Percentiles rank a stretch among this genome's conserved stretches.
Conservation (phyloP, 2,329 filamentous ascomycete genomes). For the Nannizzia gypsea region DNA sequence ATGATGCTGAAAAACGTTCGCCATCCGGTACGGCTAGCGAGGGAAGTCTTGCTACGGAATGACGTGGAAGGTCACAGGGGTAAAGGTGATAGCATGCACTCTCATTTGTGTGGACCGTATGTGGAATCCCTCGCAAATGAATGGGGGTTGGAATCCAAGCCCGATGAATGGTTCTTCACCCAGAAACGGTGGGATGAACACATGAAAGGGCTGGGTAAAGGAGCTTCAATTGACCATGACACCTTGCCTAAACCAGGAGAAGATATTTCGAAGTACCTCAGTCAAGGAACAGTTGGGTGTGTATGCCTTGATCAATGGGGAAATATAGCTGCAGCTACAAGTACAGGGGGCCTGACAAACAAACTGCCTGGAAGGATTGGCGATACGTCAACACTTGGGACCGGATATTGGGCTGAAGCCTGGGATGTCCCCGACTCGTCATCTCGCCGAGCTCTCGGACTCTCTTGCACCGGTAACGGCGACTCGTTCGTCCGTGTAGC, state of each 20-base stretch:
- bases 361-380: slow-evolving; percentile 76
- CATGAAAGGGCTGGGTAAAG: slow-evolving; percentile 40
- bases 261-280: slow-evolving; percentile 44
- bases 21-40: slow-evolving; percentile 66
- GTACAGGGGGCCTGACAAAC: slow-evolving; percentile 71
- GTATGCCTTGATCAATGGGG: slow-evolving; percentile 70
- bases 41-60: slow-evolving; percentile 50
- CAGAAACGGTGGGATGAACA: slow-evolving; percentile 70
- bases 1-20: slow-evolving; percentile 62
- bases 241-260: slow-evolving; percentile 34
- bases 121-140: slow-evolving; percentile 56
- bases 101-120: slow-evolving; percentile 53
- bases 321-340: slow-evolving; percentile 55
- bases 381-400: slow-evolving; percentile 71
- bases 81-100: slow-evolving; percentile 41
- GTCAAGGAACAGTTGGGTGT: slow-evolving; percentile 74
- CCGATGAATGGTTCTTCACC: slow-evolving; percentile 65
- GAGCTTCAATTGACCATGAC: slow-evolving; percentile 18
- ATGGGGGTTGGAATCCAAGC: slow-evolving; percentile 56
- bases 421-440: slow-evolving; percentile 46
- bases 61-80: slow-evolving; percentile 42
- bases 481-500: slow-evolving; percentile 69
- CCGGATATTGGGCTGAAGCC: slow-evolving; percentile 83
- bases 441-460: slow-evolving; percentile 38
- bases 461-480: slow-evolving; percentile 77